Evolutionary conservation across 2,329 filamentous ascomycete genomes (phyloP).

Genomic region (Alternaria postmessia): DNA sequence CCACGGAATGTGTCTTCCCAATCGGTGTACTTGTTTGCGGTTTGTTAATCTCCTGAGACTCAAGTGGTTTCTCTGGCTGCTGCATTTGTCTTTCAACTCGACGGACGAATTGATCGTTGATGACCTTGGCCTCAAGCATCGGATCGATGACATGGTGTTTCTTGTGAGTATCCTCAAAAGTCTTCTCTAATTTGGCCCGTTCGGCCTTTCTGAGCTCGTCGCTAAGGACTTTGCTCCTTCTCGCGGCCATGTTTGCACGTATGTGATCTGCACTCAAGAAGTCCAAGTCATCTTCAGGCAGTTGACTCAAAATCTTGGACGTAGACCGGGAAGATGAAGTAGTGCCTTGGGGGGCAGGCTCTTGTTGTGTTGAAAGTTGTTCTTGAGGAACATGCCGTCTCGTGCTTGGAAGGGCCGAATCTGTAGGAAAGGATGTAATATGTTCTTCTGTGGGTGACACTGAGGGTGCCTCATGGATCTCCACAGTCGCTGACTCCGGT

Average conservation of each 20-base stretch:
- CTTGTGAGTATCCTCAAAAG: conserved; percentile 28
- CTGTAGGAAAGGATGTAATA: neutral
- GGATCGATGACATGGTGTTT: conserved; percentile 26
- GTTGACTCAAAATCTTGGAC: conserved; percentile 40
- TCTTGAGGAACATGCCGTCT: neutral
- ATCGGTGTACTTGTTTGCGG: neutral
- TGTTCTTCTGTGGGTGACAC: neutral
- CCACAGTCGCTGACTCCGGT: neutral
- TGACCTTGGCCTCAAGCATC: conserved; percentile 33
- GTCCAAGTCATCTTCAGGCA: conserved; percentile 53
- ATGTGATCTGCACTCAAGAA: conserved; percentile 53
- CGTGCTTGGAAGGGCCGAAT: neutral
- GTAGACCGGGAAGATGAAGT: conserved; percentile 21
- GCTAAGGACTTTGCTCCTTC: conserved; percentile 14
- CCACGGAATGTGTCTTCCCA: neutral
- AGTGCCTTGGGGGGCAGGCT: neutral
- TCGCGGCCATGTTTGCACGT: conserved; percentile 54
- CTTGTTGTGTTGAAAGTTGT: neutral
- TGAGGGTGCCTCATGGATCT: neutral
- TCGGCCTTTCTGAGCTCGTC: conserved; percentile 24
- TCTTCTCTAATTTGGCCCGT: conserved; percentile 39
- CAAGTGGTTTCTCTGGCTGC: conserved; percentile 10
- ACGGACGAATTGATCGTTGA: conserved; percentile 43
- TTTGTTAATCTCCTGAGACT: neutral
- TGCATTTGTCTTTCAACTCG: conserved; percentile 33